Conservation (phyloP, 2,329 filamentous ascomycete species). For the Arthrinium phaeospermum region DNA sequence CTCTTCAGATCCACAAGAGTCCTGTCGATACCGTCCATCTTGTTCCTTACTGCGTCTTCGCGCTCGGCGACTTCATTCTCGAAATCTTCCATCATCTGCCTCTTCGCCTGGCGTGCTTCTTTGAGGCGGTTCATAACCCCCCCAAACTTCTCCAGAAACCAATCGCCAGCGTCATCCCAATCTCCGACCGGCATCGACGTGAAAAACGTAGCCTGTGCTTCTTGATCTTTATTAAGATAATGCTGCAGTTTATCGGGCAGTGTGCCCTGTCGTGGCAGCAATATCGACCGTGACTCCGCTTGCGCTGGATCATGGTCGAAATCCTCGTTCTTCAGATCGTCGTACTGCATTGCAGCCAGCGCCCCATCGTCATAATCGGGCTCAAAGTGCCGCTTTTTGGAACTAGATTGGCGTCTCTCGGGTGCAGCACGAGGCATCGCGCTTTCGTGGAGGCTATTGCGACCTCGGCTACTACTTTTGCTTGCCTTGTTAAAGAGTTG, state of each 20-base stretch:
- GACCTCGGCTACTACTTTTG: conserved; percentile 26
- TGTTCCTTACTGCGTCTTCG: conserved; percentile 59
- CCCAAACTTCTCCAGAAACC: conserved; percentile 62
- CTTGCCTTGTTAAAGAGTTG: conserved; percentile 34
- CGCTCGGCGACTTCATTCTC: conserved; percentile 61
- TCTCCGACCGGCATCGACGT: conserved; percentile 58
- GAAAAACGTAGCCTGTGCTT: conserved; percentile 55
- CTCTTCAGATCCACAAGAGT: conserved; percentile 61
- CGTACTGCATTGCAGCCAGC: conserved; percentile 59
- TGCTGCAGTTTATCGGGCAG: conserved; percentile 56
- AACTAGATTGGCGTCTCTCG: conserved; percentile 30
- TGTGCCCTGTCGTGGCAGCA: conserved; percentile 44
- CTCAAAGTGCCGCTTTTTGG: conserved; percentile 38
- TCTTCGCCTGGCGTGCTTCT: conserved; percentile 55
- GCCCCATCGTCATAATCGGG: conserved; percentile 64
- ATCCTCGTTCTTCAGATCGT: conserved; percentile 54
- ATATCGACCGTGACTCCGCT: conserved; percentile 44
- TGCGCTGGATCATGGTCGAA: conserved; percentile 64
- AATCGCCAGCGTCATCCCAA: conserved; percentile 65
- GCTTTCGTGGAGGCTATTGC: conserved; percentile 24
- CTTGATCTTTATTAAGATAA: conserved; percentile 48
- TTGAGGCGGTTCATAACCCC: conserved; percentile 55
- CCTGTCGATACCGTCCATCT: conserved; percentile 58
- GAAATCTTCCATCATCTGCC: conserved; percentile 55
- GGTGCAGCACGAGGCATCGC: conserved; percentile 33